phyloP scores from a whole-genome alignment of 2,329 filamentous ascomycete species.

The Periconia digitata region DNA sequence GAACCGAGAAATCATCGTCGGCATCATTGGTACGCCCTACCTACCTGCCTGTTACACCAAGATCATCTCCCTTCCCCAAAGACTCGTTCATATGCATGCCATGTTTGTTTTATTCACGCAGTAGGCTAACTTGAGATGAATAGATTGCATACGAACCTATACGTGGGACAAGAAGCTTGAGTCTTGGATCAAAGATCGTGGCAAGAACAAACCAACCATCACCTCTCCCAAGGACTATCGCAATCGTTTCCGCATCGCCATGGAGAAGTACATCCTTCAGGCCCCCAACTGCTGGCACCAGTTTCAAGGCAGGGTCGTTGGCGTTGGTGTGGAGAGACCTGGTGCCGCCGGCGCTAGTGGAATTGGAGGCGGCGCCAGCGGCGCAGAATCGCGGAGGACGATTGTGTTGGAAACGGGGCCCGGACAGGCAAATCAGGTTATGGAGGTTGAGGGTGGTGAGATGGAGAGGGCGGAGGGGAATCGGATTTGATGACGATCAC shows the following conservation, averaged over 20 bases:
- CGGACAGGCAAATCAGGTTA: slow-evolving; percentile 5
- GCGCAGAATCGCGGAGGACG: slow-evolving; percentile 1
- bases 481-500: no score
- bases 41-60: no score
- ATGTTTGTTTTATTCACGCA: no score
- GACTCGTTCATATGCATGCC: no score
- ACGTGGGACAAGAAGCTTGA: slow-evolving; percentile 99
- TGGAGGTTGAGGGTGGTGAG: slow-evolving; percentile 16
- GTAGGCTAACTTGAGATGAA: background rate
- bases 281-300: slow-evolving; percentile 77
- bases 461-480: slow-evolving; percentile 14
- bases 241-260: slow-evolving; percentile 90
- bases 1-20: slow-evolving; percentile 88
- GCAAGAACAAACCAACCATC: slow-evolving; percentile 85
- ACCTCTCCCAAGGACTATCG: slow-evolving; percentile 98
- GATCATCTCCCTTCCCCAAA: background rate
- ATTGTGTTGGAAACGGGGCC: slow-evolving; percentile 10
- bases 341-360: background rate
- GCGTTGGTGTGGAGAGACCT: slow-evolving; percentile 16
- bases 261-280: slow-evolving; percentile 84
- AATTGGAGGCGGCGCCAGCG: background rate
- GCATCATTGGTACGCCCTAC: slow-evolving; percentile 68
- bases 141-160: slow-evolving; percentile 93
- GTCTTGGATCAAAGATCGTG: slow-evolving; percentile 98
- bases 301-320: slow-evolving; percentile 48